A percentile compares a stretch with the other conserved stretches of the same genome.
These are phyloP conservation scores for Daldinia sp. DNA, from an alignment of 2,329 filamentous ascomycete genomes.

Conservation along the genomic window DNA sequence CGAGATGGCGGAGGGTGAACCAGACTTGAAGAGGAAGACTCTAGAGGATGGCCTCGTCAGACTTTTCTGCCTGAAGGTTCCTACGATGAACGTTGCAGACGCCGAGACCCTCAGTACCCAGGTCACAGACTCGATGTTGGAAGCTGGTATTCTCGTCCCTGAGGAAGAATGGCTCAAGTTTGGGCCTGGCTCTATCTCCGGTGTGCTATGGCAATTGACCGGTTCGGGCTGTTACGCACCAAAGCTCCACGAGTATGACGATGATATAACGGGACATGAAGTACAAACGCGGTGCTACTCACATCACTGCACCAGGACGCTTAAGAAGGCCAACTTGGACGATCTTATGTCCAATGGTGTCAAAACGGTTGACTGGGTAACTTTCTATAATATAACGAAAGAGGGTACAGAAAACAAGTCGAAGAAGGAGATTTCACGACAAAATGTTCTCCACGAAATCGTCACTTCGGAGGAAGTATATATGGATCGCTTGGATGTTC, in stretches of 20 bases:
- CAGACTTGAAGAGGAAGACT: conserved; percentile 84
- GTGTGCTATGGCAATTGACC: conserved; percentile 93
- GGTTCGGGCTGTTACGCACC: conserved; percentile 92
- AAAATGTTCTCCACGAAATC: conserved; percentile 96
- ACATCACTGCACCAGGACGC: conserved; percentile 89
- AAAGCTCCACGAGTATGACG: conserved; percentile 76
- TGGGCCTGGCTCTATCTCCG: conserved; percentile 81
- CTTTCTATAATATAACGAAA: conserved; percentile 86
- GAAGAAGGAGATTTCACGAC: conserved; percentile 90
- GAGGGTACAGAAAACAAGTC: conserved; percentile 77
- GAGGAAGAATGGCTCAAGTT: conserved; percentile 99
- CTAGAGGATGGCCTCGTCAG: conserved; percentile 89
- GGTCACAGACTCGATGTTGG: conserved; percentile 84
- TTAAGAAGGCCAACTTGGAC: conserved; percentile 93
- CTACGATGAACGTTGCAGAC: conserved; percentile 98
- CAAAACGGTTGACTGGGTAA: conserved; percentile 86
- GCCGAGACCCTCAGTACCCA: conserved; percentile 85
- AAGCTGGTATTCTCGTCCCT: conserved; percentile 79
- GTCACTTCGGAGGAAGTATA: conserved; percentile 92
- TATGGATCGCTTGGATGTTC: conserved; percentile 88
- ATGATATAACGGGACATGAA: conserved; percentile 57
- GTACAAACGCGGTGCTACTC: conserved; percentile 88
- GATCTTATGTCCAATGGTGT: conserved; percentile 76
- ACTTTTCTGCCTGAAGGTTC: conserved; percentile 93
- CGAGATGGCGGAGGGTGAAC: conserved; percentile 89